Conservation (phyloP, 2,329 filamentous ascomycete genomes). For the Colletotrichum camelliae region DNA sequence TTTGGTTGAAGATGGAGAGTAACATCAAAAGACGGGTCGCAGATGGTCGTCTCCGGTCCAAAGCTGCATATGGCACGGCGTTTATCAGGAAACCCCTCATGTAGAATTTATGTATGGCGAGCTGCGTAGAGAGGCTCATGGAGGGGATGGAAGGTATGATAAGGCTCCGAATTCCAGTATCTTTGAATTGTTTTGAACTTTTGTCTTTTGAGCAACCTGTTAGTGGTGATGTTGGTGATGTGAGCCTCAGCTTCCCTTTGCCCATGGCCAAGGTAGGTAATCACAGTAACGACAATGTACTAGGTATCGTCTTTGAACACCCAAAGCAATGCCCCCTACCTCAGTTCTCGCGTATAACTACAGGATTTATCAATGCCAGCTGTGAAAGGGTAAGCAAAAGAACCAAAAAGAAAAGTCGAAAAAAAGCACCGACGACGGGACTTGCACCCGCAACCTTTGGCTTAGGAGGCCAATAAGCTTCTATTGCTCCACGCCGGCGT, state of each 20-base stretch:
- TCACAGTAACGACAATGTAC: not conserved
- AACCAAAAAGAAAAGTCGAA: not conserved
- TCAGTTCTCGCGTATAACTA: not conserved
- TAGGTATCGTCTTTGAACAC: not conserved
- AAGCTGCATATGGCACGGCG: conserved; percentile 41
- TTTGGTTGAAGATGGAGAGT: not conserved
- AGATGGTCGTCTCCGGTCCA: conserved; percentile 18
- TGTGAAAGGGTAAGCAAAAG: not conserved
- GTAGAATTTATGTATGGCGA: conserved; percentile 36
- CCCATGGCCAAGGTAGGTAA: not conserved
- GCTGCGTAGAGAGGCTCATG: conserved; percentile 13
- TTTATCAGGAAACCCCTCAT: conserved; percentile 32
- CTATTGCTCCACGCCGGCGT: conserved; percentile 21
- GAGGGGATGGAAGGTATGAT: conserved; percentile 16
- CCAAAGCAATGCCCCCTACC: not conserved
- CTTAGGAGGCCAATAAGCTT: conserved; percentile 23
- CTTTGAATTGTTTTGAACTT: conserved; percentile 16
- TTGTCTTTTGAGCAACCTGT: not conserved
- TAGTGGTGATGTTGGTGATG: not conserved
- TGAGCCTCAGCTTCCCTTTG: rapidly evolving
- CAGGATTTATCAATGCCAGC: not conserved
- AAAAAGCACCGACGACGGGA: conserved; percentile 11
- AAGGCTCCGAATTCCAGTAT: conserved; percentile 11
- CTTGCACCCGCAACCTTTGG: conserved; percentile 23
- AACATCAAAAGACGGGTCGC: conserved; percentile 19